Evolutionary conservation across 441 rosid genomes (phyloP).

Genomic region (Eruca vesicaria): DNA sequence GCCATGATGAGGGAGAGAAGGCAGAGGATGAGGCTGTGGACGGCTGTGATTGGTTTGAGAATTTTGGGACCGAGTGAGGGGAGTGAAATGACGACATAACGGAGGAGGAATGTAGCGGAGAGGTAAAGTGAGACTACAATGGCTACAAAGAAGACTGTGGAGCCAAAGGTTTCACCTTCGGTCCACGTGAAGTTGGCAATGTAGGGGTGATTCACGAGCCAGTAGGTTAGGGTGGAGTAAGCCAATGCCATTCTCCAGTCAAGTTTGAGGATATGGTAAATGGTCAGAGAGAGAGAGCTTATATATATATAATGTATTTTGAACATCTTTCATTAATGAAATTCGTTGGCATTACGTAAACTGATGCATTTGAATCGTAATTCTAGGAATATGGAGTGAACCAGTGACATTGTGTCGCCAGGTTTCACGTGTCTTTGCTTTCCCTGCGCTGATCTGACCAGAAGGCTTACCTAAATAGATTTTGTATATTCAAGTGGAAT

Average conservation of each 20-base stretch:
- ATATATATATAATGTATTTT: not conserved
- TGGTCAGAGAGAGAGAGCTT: not conserved
- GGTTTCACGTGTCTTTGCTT: too few species aligned
- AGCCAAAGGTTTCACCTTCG: slow-evolving; percentile 57
- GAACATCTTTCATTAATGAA: not conserved
- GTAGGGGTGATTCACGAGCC: slow-evolving; percentile 65
- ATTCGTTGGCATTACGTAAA: not conserved
- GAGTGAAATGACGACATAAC: slow-evolving; percentile 27
- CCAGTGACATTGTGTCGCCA: too few species aligned
- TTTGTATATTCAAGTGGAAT: too few species aligned
- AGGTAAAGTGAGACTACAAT: slow-evolving; percentile 48
- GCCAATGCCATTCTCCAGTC: slow-evolving; percentile 12
- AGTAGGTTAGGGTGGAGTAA: slow-evolving; percentile 42
- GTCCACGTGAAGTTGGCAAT: slow-evolving; percentile 65
- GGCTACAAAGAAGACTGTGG: slow-evolving; percentile 51
- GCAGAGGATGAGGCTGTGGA: slow-evolving; percentile 57
- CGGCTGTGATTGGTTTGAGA: slow-evolving; percentile 56
- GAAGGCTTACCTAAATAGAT: too few species aligned
- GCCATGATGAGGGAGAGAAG: slow-evolving; percentile 57
- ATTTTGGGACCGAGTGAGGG: slow-evolving; percentile 38
- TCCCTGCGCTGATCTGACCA: too few species aligned
- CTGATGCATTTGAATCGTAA: not conserved
- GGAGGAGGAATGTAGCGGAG: slow-evolving; percentile 40
- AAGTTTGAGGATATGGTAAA: not conserved
- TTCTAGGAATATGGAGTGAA: slow-evolving; percentile 1